Percentiles rank a stretch among this genome's conserved stretches.
These are phyloP conservation scores for Phaffia tasmanica DNA, from an alignment of 768 basidiomycete genomes.

Conservation along the genomic window DNA sequence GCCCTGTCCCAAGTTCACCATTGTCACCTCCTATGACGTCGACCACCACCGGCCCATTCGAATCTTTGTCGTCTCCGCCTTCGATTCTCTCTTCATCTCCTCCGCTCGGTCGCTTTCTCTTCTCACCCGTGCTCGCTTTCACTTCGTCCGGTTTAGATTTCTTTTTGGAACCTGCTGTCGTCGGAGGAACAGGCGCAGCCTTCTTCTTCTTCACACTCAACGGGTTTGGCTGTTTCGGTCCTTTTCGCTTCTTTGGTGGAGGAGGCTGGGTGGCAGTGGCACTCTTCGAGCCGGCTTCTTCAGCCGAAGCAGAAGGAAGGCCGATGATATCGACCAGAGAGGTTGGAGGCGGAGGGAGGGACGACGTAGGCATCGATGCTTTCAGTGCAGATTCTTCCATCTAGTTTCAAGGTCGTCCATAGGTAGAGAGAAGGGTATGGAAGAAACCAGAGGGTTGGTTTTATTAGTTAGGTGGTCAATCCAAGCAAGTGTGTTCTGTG, in stretches of 20 bases:
- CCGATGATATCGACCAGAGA: slow-evolving; percentile 2
- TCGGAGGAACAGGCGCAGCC: slow-evolving; percentile 24
- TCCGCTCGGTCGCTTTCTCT: slow-evolving; percentile 22
- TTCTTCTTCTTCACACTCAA: slow-evolving; percentile 85
- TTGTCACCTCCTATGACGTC: slow-evolving; percentile 11
- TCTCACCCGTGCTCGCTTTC: slow-evolving; percentile 27
- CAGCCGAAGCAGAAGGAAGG: not conserved
- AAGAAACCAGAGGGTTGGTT: not conserved
- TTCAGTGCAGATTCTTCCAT: slow-evolving; percentile 15
- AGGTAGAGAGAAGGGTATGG: not conserved
- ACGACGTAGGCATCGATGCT: slow-evolving; percentile 14
- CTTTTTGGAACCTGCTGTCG: slow-evolving; percentile 18
- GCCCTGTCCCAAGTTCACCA: slow-evolving; percentile 20
- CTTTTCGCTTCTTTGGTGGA: slow-evolving; percentile 48
- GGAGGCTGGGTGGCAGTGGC: slow-evolving; percentile 32
- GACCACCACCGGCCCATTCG: not conserved
- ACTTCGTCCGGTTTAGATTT: slow-evolving; percentile 7
- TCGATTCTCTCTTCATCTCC: slow-evolving; percentile 17
- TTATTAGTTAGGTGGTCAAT: no score
- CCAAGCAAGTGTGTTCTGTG: not conserved
- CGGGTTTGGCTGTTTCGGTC: slow-evolving; percentile 81
- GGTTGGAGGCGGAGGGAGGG: slow-evolving; percentile 13
- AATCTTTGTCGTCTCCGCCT: slow-evolving; percentile 5
- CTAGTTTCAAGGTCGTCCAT: not conserved
- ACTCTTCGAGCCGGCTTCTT: no score